Evolutionary conservation across 495 filamentous ascomycete species (phyloP).

Genomic region (Penicillium waksmanii): DNA sequence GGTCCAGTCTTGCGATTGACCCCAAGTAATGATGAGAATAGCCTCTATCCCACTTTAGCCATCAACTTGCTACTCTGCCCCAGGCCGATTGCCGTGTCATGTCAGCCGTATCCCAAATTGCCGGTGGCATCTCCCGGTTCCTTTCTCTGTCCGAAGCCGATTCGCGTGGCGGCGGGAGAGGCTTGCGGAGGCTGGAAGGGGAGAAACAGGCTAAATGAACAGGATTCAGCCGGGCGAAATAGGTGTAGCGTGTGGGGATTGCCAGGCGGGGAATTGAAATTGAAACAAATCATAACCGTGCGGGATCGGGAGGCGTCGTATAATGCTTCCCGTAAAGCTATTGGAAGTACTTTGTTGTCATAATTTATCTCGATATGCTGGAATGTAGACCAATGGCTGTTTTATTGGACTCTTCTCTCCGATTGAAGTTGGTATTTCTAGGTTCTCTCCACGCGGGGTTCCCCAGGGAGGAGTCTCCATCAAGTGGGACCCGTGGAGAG

Average conservation of each 20-base stretch:
- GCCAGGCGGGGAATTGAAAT: background rate
- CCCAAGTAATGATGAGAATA: background rate
- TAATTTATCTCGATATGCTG: too few relatives aligned
- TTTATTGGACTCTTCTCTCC: background rate
- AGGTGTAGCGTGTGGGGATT: background rate
- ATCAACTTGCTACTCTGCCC: background rate
- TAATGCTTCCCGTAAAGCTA: background rate
- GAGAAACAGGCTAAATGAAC: background rate
- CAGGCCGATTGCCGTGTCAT: too few relatives aligned
- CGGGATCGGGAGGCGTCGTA: background rate
- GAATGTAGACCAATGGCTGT: too few relatives aligned
- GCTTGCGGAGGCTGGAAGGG: background rate
- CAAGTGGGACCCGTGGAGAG: background rate
- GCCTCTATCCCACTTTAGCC: background rate
- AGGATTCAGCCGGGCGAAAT: background rate
- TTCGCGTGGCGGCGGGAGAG: constrained; percentile 9
- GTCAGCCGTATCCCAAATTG: background rate
- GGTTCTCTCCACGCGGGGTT: constrained; percentile 2
- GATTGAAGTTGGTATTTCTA: background rate
- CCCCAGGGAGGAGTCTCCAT: background rate
- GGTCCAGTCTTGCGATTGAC: background rate
- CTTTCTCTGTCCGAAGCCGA: constrained; percentile 5
- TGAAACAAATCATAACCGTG: background rate
- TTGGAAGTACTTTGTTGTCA: too few relatives aligned
- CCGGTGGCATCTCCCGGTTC: background rate